These are phyloP conservation scores for Acer yangbiense DNA, from an alignment of 345 rosid genomes.

Conservation along the genomic window DNA sequence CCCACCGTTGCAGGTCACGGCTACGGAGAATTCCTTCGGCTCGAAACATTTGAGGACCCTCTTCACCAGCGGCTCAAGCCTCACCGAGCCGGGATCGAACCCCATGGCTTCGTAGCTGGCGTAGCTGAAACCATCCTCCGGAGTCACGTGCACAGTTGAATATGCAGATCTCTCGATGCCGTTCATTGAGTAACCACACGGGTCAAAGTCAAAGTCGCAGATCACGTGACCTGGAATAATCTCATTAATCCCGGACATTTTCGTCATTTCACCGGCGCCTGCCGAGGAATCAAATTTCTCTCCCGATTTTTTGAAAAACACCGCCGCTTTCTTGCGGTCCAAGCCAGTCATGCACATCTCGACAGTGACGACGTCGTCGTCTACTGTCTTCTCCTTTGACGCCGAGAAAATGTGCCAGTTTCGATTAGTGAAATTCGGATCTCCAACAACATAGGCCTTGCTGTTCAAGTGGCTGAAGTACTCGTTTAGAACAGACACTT, in stretches of 20 bases:
- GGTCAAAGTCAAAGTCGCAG: slow-evolving; percentile 76
- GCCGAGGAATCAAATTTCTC: slow-evolving; percentile 17
- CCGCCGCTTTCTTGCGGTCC: slow-evolving; percentile 52
- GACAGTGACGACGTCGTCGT: slow-evolving; percentile 32
- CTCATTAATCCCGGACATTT: slow-evolving; percentile 52
- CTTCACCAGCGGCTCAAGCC: slow-evolving; percentile 37
- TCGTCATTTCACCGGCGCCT: slow-evolving; percentile 56
- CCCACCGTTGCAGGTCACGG: slow-evolving; percentile 38
- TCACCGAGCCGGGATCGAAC: slow-evolving; percentile 39
- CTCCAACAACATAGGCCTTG: slow-evolving; percentile 53
- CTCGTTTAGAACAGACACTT: slow-evolving; percentile 53
- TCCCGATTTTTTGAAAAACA: slow-evolving; percentile 47
- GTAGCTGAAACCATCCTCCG: slow-evolving; percentile 79
- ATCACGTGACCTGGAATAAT: slow-evolving; percentile 65
- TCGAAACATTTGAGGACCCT: slow-evolving; percentile 58
- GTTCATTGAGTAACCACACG: slow-evolving; percentile 86
- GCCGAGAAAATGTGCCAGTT: slow-evolving; percentile 77
- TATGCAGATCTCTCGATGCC: slow-evolving; percentile 50
- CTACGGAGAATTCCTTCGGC: slow-evolving; percentile 62
- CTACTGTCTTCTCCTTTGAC: slow-evolving; percentile 2
- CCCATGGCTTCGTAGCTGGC: slow-evolving; percentile 81
- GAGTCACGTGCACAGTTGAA: slow-evolving; percentile 85
- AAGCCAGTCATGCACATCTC: slow-evolving; percentile 90
- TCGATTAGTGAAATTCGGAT: slow-evolving; percentile 32
- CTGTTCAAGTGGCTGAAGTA: slow-evolving; percentile 42